Evolutionary conservation across 306 rosid species (phyloP).

Genomic region (Vigna hirtella): DNA sequence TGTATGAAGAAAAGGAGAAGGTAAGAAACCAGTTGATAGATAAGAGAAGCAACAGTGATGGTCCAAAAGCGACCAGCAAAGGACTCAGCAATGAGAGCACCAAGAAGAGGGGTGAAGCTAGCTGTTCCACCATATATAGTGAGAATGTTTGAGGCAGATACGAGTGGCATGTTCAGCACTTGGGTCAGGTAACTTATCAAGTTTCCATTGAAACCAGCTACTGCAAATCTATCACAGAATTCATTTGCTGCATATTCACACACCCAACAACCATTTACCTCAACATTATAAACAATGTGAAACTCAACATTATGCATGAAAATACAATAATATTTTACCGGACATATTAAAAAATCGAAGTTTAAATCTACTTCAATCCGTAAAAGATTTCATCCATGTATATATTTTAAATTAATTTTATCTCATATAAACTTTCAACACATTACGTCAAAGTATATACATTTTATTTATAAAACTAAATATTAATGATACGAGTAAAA

Average conservation of each 20-base stretch:
- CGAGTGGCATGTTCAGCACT: conserved; percentile 74
- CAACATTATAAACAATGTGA: neutral
- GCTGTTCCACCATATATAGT: conserved; percentile 69
- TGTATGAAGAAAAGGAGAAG: neutral
- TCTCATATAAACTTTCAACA: too few relatives aligned
- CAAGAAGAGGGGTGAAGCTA: conserved; percentile 68
- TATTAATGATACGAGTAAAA: too few relatives aligned
- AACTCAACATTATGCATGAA: neutral
- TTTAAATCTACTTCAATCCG: too few relatives aligned
- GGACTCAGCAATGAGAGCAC: conserved; percentile 52
- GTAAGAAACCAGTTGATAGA: conserved; percentile 61
- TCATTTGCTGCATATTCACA: conserved; percentile 65
- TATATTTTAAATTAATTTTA: too few relatives aligned
- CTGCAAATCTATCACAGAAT: conserved; percentile 84
- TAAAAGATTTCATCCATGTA: too few relatives aligned
- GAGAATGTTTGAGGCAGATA: conserved; percentile 76
- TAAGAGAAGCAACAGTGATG: conserved; percentile 42
- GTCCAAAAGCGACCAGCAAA: conserved; percentile 51
- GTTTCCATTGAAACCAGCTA: conserved; percentile 70
- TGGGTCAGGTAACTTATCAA: conserved; percentile 76
- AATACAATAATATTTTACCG: neutral
- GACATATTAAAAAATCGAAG: too few relatives aligned
- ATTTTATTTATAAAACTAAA: too few relatives aligned
- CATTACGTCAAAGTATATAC: too few relatives aligned
- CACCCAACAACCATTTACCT: neutral